Percentiles rank a stretch among this genome's conserved stretches.
Evolutionary conservation across 148 eudicot species (phyloP).

Genomic region (Diospyros kaki): DNA sequence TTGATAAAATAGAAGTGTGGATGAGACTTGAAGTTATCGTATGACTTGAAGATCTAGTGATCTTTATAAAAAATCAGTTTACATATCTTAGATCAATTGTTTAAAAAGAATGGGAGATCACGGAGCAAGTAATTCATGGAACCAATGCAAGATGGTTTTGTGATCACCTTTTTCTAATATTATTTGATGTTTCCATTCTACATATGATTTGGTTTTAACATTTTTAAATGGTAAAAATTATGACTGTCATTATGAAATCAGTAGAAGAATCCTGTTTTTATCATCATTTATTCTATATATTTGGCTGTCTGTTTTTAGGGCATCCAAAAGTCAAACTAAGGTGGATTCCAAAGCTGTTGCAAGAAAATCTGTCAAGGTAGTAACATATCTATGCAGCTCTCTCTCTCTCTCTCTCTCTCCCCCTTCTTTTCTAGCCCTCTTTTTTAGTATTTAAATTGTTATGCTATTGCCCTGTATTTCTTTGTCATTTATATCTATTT

Average conservation of each 20-base stretch:
- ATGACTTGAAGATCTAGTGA: too few relatives aligned
- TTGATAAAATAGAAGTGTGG: too few relatives aligned
- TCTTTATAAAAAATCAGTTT: too few relatives aligned
- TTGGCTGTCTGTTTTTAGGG: conserved; percentile 35
- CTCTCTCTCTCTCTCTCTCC: neutral
- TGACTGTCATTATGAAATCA: neutral
- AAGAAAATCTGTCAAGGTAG: conserved; percentile 65
- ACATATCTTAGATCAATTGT: too few relatives aligned
- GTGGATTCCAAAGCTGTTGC: conserved; percentile 28
- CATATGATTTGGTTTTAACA: neutral
- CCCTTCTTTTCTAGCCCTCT: neutral
- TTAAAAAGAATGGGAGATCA: too few relatives aligned
- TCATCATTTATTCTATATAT: neutral
- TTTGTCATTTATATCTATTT: neutral
- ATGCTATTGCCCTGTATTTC: neutral
- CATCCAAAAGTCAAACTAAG: conserved; percentile 41
- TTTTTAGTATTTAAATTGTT: too few relatives aligned
- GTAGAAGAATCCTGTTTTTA: neutral
- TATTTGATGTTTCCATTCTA: neutral
- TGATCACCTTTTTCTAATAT: neutral
- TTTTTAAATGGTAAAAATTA: neutral
- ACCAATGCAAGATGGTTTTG: too few relatives aligned
- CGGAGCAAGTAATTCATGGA: too few relatives aligned
- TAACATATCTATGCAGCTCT: conserved; percentile 8
- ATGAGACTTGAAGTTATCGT: too few relatives aligned